Evolutionary conservation across 495 filamentous ascomycete species (phyloP).

Genomic region (Penicillium lividum): DNA sequence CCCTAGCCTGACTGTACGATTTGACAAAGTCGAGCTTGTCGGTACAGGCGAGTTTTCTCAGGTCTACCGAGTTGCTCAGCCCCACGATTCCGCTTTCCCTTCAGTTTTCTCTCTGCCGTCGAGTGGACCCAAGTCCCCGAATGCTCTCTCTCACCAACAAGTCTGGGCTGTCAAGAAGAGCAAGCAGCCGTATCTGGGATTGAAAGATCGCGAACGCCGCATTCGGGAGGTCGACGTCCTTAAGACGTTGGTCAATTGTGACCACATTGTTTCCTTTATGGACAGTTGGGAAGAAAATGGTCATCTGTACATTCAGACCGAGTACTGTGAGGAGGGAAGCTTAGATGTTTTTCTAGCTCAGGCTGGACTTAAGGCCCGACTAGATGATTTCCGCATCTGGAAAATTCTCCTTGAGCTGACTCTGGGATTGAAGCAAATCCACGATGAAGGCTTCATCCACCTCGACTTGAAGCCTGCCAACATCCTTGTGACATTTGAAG

Average conservation of each 20-base stretch:
- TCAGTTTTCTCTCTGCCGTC: slow-evolving; percentile 47
- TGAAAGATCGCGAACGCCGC: slow-evolving; percentile 72
- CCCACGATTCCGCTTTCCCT: slow-evolving; percentile 40
- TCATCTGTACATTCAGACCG: slow-evolving; percentile 93
- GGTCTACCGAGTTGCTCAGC: slow-evolving; percentile 76
- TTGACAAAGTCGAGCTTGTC: slow-evolving; percentile 72
- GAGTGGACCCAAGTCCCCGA: slow-evolving; percentile 42
- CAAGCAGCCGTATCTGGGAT: slow-evolving; percentile 71
- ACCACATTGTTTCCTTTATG: slow-evolving; percentile 79
- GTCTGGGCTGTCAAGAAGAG: slow-evolving; percentile 95
- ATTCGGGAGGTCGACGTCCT: slow-evolving; percentile 79
- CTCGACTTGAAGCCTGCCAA: slow-evolving; percentile 96
- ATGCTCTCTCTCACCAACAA: slow-evolving; percentile 46
- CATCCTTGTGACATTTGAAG: slow-evolving; percentile 86
- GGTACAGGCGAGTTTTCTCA: slow-evolving; percentile 91
- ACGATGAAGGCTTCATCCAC: slow-evolving; percentile 85
- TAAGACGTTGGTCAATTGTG: slow-evolving; percentile 66
- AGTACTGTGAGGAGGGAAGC: slow-evolving; percentile 91
- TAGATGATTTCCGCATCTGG: slow-evolving; percentile 98
- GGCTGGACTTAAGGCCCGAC: slow-evolving; percentile 75
- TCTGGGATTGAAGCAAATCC: slow-evolving; percentile 82
- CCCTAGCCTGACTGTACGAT: slow-evolving; percentile 64
- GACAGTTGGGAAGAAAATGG: slow-evolving; percentile 81
- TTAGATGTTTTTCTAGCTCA: slow-evolving; percentile 77
- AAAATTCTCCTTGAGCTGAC: slow-evolving; percentile 87